Evolutionary conservation across 73 alveolate species (phyloP).

Genomic region (Paramecium caudatum): DNA sequence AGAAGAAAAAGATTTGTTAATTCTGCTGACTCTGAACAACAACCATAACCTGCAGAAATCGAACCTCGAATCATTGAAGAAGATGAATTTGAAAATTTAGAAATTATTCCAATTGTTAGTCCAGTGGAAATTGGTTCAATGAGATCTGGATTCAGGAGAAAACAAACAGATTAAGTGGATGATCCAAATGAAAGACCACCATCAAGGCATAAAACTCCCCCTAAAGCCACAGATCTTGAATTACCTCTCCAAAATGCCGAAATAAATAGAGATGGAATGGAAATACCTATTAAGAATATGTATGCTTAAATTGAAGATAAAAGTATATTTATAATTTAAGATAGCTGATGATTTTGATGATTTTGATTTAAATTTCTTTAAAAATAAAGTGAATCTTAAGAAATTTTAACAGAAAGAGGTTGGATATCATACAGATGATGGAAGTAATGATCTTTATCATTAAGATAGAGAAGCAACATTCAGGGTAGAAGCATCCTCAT

Average conservation of each 20-base stretch:
- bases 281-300: slow-evolving; percentile 65
- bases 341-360: slow-evolving; percentile 56
- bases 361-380: slow-evolving; percentile 15
- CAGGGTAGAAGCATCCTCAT: slow-evolving; percentile 12
- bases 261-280: background rate
- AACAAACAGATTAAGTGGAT: background rate
- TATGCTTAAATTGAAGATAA: slow-evolving; percentile 49
- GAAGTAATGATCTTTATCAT: background rate
- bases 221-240: slow-evolving; percentile 75
- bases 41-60: background rate
- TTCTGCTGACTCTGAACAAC: slow-evolving; percentile 5
- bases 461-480: background rate
- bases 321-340: background rate
- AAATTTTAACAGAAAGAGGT: slow-evolving; percentile 5
- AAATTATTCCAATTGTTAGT: background rate
- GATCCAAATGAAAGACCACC: slow-evolving; percentile 71
- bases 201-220: slow-evolving; percentile 79
- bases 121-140: background rate
- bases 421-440: slow-evolving; percentile 38
- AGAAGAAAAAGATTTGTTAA: slow-evolving; percentile 58
- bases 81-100: slow-evolving; percentile 39
- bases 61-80: slow-evolving; percentile 20
- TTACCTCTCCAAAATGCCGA: slow-evolving; percentile 28
- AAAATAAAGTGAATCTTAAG: slow-evolving; percentile 16
- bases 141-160: slow-evolving; percentile 38